Base-by-base conservation (phyloP, 2,329 filamentous ascomycete species). In the Hymenoscyphus salicellus region DNA sequence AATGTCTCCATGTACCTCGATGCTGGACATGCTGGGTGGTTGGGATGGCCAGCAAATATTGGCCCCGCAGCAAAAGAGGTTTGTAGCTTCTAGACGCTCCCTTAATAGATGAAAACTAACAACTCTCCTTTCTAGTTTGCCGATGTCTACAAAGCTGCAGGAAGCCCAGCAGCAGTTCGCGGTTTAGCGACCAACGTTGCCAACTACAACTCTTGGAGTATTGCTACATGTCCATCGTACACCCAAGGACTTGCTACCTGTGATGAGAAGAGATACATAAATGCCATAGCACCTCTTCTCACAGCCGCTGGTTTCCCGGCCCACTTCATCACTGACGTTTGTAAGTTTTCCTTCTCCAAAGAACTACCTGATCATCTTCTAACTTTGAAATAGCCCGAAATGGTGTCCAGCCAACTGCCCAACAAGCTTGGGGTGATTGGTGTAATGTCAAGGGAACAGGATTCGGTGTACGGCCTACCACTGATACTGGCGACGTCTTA, bases 1-100 rank as follows among this genome's bases (percentile, higher is more conserved):
- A 88, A 89, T 72, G 86, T 88, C 30, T 78, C 83, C 67, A 85
- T 86, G 83, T 89, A 88, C 74, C 74, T 89, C 23, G 86, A 89
- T 69, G 86, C 84, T 8, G 86, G 84, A 64, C 86, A 89, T 74
- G 85, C 82, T 30, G 85, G 86, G 66, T 89, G 86, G 86, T 79
- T 88, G 55, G 86, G 86, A 71, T 88, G 85, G 85, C 74, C 81
- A 20, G 85, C 83, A 66, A 88, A 88, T 76, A 80, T 86, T 56
- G 68, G 70, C 5, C 82, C 82, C 5, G 80, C 82, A 1, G 82
- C 83, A 10, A 70, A 78, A 43, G 75, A 38, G 36, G 36, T 38
- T 38, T 17, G 36, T 38, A 4, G 5, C 14, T 38, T 38, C 36
- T 38, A 14, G 14, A 38, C 14, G 11, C 5, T 38, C 36, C 14